Evolutionary conservation across 257 asterid genomes (phyloP).

Genomic region (Plantago ovata): DNA sequence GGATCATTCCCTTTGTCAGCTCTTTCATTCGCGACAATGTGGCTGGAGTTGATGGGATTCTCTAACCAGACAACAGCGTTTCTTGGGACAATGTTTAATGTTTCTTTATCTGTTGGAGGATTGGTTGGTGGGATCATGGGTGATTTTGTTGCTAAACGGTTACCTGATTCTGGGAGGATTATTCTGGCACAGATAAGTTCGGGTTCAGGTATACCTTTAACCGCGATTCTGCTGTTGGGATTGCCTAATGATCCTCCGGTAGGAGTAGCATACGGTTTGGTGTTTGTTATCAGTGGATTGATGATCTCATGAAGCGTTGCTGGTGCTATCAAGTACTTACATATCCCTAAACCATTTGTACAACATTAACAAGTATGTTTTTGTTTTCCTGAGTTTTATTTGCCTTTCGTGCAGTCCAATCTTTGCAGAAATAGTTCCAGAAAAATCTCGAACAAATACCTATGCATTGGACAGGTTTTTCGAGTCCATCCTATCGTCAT

Average conservation of each 20-base stretch:
- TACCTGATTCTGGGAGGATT: slow-evolving; percentile 78
- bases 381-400: too few relatives aligned
- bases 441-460: slow-evolving; percentile 65
- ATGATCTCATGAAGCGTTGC: slow-evolving; percentile 74
- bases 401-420: slow-evolving; percentile 10
- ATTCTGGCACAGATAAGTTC: slow-evolving; percentile 78
- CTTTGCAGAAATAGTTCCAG: slow-evolving; percentile 37
- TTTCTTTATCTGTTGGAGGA: slow-evolving; percentile 64
- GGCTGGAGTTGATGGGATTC: slow-evolving; percentile 88
- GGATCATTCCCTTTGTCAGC: slow-evolving; percentile 81
- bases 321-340: slow-evolving; percentile 73
- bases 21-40: slow-evolving; percentile 70
- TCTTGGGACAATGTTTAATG: slow-evolving; percentile 52
- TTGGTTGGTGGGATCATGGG: slow-evolving; percentile 87
- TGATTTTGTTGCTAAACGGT: slow-evolving; percentile 48
- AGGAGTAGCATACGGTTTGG: slow-evolving; percentile 49
- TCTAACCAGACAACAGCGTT: slow-evolving; percentile 65
- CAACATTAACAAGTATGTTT: background rate
- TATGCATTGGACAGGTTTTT: slow-evolving; percentile 73
- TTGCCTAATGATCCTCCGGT: slow-evolving; percentile 71
- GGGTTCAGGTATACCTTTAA: slow-evolving; percentile 70
- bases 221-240: slow-evolving; percentile 64
- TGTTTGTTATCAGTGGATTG: slow-evolving; percentile 67
- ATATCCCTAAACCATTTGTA: slow-evolving; percentile 9
- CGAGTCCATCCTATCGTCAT: slow-evolving; percentile 73